phyloP scores from a whole-genome alignment of 176 grass and related monocot genomes.

The Aegilops bicornis region DNA sequence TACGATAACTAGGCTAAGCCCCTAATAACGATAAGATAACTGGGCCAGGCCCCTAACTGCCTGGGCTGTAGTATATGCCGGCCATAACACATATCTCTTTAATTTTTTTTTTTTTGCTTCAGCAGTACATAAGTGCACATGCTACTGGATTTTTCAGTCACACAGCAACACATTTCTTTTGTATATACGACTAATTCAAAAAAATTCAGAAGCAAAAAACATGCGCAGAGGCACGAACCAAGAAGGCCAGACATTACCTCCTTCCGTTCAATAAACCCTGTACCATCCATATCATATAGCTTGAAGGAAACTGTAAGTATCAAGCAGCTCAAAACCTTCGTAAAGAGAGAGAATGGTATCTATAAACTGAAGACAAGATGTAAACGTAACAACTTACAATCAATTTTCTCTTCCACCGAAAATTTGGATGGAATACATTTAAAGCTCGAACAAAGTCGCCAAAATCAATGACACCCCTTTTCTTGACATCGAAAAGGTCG shows the following conservation, averaged over 20 bases:
- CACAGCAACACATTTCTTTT: not conserved
- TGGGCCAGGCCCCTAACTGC: too few species aligned
- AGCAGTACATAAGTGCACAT: not conserved
- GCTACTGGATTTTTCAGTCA: not conserved
- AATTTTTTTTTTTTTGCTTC: not conserved
- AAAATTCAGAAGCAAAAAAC: not conserved
- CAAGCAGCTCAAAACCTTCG: constrained; percentile 23
- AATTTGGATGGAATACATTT: constrained; percentile 95
- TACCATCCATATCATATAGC: constrained; percentile 93
- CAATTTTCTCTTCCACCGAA: constrained; percentile 90
- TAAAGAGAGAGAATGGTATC: constrained; percentile 10
- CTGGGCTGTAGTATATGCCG: too few species aligned
- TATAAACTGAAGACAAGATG: not conserved
- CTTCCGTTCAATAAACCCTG: constrained; percentile 88
- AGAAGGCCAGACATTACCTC: constrained; percentile 53
- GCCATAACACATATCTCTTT: not conserved
- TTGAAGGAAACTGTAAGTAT: constrained; percentile 84
- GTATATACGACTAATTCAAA: not conserved
- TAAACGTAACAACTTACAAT: constrained; percentile 63
- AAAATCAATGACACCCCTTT: constrained; percentile 87
- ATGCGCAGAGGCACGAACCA: not conserved
- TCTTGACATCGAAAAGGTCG: constrained; percentile 94
- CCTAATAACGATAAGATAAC: too few species aligned
- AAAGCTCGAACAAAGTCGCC: constrained; percentile 90
- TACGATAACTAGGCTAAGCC: too few species aligned